A percentile compares a stretch with the other conserved stretches of the same genome.
Conservation (phyloP, 176 grass and related monocot genomes). For the Elymus sibiricus region DNA sequence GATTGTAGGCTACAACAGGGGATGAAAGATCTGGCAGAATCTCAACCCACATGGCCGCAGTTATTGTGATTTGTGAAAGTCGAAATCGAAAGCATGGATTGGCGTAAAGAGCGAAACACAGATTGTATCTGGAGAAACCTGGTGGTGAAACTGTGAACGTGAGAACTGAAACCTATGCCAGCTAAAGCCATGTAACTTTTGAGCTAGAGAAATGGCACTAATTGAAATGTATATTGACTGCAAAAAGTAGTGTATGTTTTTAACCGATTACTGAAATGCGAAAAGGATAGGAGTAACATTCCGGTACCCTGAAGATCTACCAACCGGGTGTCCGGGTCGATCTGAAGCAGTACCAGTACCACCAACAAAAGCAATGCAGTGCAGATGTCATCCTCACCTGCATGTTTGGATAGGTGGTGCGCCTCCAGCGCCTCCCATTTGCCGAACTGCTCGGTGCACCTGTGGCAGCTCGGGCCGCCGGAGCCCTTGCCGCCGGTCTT, state of each 20-base stretch:
- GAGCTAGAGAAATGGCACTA: not conserved
- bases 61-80: slow-evolving; percentile 19
- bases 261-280: not conserved
- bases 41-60: not conserved
- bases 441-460: slow-evolving; percentile 64
- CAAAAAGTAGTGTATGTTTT: not conserved
- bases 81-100: not conserved
- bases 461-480: slow-evolving; percentile 50
- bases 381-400: slow-evolving; percentile 43
- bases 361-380: not conserved
- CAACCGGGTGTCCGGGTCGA: not conserved
- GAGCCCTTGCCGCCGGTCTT: slow-evolving; percentile 26
- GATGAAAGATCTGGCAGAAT: slow-evolving; percentile 28
- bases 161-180: slow-evolving; percentile 7
- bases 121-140: not conserved
- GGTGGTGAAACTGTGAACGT: not conserved
- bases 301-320: slow-evolving; percentile 6
- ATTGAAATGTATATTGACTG: not conserved
- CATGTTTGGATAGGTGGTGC: slow-evolving; percentile 88
- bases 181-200: not conserved
- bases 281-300: not conserved
- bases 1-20: slow-evolving; percentile 7
- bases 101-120: not conserved
- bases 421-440: slow-evolving; percentile 86
- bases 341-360: not conserved